These are phyloP conservation scores for Talaromyces sp. DNA, from an alignment of 2,329 filamentous ascomycete genomes.

Conservation along the genomic window DNA sequence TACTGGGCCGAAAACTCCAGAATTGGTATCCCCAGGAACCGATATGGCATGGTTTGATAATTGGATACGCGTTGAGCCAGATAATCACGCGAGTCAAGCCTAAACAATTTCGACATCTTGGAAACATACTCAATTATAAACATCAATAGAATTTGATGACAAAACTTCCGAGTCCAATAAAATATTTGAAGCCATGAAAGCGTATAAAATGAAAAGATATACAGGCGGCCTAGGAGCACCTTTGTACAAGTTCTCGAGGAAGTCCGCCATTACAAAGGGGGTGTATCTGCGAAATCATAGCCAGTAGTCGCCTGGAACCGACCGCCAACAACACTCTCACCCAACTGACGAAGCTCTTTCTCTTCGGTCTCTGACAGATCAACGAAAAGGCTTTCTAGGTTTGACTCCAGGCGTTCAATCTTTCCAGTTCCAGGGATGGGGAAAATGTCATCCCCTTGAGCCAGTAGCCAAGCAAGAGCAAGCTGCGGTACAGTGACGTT, in stretches of 20 bases:
- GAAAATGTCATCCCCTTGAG: slow-evolving; percentile 63
- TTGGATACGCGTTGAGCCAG: background rate
- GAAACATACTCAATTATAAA: too few species aligned
- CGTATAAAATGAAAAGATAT: too few species aligned
- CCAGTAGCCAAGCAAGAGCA: slow-evolving; percentile 65
- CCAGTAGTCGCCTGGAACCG: slow-evolving; percentile 19
- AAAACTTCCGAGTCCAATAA: too few species aligned
- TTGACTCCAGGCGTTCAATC: slow-evolving; percentile 50
- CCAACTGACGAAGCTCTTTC: slow-evolving; percentile 10
- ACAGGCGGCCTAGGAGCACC: too few species aligned
- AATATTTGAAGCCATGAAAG: too few species aligned
- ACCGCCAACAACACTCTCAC: slow-evolving; percentile 9
- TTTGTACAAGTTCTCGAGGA: too few species aligned
- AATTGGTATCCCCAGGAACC: background rate
- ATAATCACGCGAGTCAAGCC: background rate
- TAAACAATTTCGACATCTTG: too few species aligned
- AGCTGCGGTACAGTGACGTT: slow-evolving; percentile 59
- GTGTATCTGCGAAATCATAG: slow-evolving; percentile 22
- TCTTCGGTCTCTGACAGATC: slow-evolving; percentile 19
- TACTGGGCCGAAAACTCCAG: background rate
- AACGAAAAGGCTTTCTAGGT: slow-evolving; percentile 30
- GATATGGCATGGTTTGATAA: background rate
- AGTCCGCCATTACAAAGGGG: background rate
- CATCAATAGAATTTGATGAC: too few species aligned
- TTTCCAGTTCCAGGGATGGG: slow-evolving; percentile 62